Evolutionary conservation across 2,329 filamentous ascomycete species (phyloP).

Genomic region (Rutstroemia sp.): DNA sequence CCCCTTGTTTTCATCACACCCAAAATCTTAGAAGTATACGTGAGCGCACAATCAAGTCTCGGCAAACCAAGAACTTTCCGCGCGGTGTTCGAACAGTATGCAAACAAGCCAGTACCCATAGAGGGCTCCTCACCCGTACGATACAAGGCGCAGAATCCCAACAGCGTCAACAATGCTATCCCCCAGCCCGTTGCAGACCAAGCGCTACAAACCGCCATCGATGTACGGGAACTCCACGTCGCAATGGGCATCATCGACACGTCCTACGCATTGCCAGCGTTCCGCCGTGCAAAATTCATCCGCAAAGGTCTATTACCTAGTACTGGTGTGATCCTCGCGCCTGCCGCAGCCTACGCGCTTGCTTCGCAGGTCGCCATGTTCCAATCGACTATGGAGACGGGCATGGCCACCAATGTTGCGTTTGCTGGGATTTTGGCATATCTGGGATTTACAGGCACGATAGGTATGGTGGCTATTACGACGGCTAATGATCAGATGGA

Average conservation of each 20-base stretch:
- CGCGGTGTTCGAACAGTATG: conserved; percentile 73
- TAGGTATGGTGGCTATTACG: conserved; percentile 77
- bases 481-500: conserved; percentile 94
- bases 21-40: conserved; percentile 64
- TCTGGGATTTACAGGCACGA: conserved; percentile 67
- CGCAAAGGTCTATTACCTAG: conserved; percentile 55
- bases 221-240: conserved; percentile 67
- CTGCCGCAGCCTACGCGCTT: conserved; percentile 61
- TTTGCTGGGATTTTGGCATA: conserved; percentile 81
- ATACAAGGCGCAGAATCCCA: conserved; percentile 58
- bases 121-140: conserved; percentile 50
- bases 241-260: conserved; percentile 69
- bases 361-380: conserved; percentile 58
- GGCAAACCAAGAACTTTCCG: conserved; percentile 70
- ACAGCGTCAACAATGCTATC: conserved; percentile 63
- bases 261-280: conserved; percentile 60
- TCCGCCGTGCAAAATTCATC: conserved; percentile 58
- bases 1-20: conserved; percentile 75
- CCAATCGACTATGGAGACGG: conserved; percentile 71
- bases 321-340: conserved; percentile 47
- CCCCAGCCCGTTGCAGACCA: conserved; percentile 60
- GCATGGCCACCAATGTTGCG: conserved; percentile 66
- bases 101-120: conserved; percentile 68
- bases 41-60: conserved; percentile 67
- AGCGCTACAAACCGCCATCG: conserved; percentile 74